Evolutionary conservation across 805 yeast genomes (phyloP).

Genomic region (Sugiyamaella valdiviana): DNA sequence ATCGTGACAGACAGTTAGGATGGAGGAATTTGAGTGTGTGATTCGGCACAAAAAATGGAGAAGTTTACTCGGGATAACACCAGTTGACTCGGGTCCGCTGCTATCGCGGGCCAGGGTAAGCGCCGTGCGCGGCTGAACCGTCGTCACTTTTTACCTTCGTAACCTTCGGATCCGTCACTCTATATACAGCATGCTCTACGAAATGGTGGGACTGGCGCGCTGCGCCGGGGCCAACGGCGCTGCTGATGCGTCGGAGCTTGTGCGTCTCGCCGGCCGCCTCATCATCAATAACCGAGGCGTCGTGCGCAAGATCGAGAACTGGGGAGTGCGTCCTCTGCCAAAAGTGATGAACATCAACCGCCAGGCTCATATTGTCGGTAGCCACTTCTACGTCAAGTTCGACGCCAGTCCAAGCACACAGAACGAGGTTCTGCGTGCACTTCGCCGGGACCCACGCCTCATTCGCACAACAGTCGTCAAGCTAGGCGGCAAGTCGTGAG

Average conservation of each 20-base stretch:
- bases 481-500: conserved; percentile 25
- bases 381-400: conserved; percentile 78
- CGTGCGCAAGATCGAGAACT: conserved; percentile 71
- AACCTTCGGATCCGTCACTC: background rate
- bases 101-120: background rate
- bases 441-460: conserved; percentile 86
- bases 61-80: too few species aligned
- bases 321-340: conserved; percentile 77
- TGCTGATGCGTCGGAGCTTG: conserved; percentile 59
- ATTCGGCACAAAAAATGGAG: too few species aligned
- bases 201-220: conserved; percentile 84
- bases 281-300: conserved; percentile 89
- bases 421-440: conserved; percentile 70
- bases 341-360: conserved; percentile 77
- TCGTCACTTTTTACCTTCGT: background rate
- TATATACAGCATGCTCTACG: conserved; percentile 63
- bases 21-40: background rate
- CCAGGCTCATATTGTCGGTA: conserved; percentile 85
- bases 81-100: conserved; percentile 1
- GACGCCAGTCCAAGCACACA: conserved; percentile 85
- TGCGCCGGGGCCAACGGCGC: conserved; percentile 48
- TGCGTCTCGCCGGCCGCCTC: conserved; percentile 70
- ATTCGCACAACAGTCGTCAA: conserved; percentile 70
- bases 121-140: conserved; percentile 1
- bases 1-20: background rate